Base-by-base conservation (phyloP, 331 rosid species). In the Arachis monticola region DNA sequence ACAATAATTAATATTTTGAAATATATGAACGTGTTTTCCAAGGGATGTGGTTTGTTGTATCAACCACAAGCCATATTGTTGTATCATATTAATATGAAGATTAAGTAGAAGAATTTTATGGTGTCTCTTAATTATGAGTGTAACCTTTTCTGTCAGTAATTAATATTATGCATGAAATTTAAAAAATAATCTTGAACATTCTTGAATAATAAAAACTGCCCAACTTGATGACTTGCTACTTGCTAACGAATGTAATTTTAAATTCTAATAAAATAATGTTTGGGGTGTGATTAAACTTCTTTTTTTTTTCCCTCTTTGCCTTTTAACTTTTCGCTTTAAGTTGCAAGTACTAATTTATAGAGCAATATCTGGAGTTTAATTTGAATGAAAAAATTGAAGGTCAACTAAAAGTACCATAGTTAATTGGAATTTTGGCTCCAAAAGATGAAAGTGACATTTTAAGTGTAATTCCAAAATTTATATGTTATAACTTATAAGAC, bases 11-110 rank as follows among this genome's bases (percentile, higher is more conserved):
- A 59, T 58, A 50, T 58, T 57, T 17, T 14, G 44, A 73, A 66
- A 65, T 67, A 45, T 12, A 53, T 52, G 68, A 74, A 67, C 80
- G 76, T 80, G 80, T 10, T 42, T 80, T 22, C 1, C 40, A 80
- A 74, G 76, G 67, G 69, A 74, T n/a, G 8, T 31, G 27, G 56
- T 68, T 53, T 59, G 72, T 52, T 61, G 76, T 61, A 60, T 14
- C 53, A 7, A 22, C 51, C 51, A 63, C 12, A 41, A 42, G 35
- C 12, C 69, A 42, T 38, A 38, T 38, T 40, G 13, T 56, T 55
- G 27, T 35, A 13, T 46, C 73, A 65, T 27, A 57, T 47, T 47
- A 46, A 64, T 55, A 11, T 60, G 41, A 38, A 58, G 60, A 31
- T 44, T 38, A 38, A 31, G 30, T 27, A 11, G n/a, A 10, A 12